Base-by-base conservation (phyloP, 208 protist species). In the Wallacemonas rigidus region DNA sequence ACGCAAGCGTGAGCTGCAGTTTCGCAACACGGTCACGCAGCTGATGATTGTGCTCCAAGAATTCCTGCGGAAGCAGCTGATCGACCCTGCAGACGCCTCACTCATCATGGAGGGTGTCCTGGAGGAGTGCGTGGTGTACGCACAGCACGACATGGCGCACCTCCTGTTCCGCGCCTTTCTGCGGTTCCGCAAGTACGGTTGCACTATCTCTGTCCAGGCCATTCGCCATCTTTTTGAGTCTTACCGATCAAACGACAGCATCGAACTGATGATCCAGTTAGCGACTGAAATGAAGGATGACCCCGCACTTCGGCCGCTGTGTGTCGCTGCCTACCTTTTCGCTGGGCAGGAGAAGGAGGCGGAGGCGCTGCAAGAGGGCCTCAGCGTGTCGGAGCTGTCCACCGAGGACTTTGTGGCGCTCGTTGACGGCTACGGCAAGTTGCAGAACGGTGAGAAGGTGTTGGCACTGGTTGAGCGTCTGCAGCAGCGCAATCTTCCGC, bases 21-120 rank as follows among this genome's bases (percentile, higher is more conserved):
- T 96, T 51, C 83, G 92, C 26, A 95, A 93, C 74, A 95, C 89
- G 3, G 92, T 96, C 11, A 96, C 92, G 4, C 90, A 95, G 39
- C 74, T 96, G 39, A 96, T 96, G 92, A 93, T 96, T 70, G 81
- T 94, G 12, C 54, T 96, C n/a, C 92, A 96, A 67, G 89, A 96
- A 70, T 90, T 91, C 38, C 82, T 96, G n/a, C 82, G 92, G 11
- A 96, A 94, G 68, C 81, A 94, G 75, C 68, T 93, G 39, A 87
- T 96, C 43, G 92, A 96, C 65, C 92, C 92, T 14, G 70, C 80
- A 5, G 77, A 84, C 50, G 92, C 92, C 3, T 93, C 89, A 8
- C 72, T 85, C 36, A 96, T 96, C 64, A 95, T 96, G 88, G 92
- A 96, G 72, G 92, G 92, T 36, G 77, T 95, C 4, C 70, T 96